phyloP scores from a whole-genome alignment of 2,329 filamentous ascomycete species.

The Geoglossum cookeanum region DNA sequence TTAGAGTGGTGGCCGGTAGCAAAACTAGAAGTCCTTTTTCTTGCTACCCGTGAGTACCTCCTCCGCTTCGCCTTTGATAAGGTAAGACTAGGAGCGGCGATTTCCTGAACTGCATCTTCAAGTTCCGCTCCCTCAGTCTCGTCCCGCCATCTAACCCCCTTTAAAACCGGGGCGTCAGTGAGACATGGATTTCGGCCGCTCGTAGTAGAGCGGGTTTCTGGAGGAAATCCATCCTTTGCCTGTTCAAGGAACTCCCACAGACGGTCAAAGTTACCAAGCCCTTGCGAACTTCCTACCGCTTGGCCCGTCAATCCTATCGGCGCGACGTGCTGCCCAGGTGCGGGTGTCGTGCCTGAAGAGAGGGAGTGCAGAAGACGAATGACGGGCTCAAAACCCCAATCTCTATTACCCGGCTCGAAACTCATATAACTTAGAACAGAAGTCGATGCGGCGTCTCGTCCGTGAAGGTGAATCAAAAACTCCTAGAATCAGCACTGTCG shows the following conservation, averaged over 20 bases:
- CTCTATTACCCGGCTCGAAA: conserved; percentile 16
- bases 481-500: no score
- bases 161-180: conserved; percentile 5
- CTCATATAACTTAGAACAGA: conserved; percentile 4
- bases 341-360: conserved; percentile 3
- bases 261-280: conserved; percentile 25
- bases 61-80: neutral
- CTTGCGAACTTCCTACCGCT: conserved; percentile 6
- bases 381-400: conserved; percentile 28
- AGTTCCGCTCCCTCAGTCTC: neutral
- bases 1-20: neutral
- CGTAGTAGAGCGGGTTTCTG: conserved; percentile 11
- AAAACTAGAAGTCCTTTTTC: neutral
- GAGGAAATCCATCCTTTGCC: conserved; percentile 2
- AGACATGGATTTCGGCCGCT: conserved; percentile 16
- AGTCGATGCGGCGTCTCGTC: neutral
- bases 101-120: neutral
- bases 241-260: conserved; percentile 23
- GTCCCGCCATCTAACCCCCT: conserved; percentile 17
- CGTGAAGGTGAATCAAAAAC: neutral
- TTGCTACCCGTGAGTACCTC: neutral
- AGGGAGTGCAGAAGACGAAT: conserved; percentile 17
- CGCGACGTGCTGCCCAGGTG: neutral
- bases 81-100: neutral
- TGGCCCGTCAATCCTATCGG: neutral